phyloP scores from a whole-genome alignment of 129 eudicot species.

The Silybum marianum region DNA sequence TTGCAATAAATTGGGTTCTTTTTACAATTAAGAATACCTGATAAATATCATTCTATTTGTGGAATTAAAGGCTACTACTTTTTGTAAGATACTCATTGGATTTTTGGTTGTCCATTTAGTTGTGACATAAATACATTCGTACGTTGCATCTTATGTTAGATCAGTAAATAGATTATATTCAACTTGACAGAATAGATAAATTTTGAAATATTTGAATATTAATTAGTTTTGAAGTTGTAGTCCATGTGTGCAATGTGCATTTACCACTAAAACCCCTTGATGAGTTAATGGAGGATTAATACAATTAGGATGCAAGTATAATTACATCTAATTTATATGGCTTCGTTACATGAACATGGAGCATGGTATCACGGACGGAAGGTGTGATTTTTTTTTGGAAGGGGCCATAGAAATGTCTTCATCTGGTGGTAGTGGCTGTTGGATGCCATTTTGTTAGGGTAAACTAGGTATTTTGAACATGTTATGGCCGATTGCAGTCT shows the following conservation, averaged over 20 bases:
- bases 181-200: not conserved
- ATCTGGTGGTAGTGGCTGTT: constrained; percentile 13
- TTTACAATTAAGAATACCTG: not conserved
- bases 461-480: not conserved
- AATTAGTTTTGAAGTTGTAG: not conserved
- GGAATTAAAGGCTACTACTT: not conserved
- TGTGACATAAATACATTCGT: not conserved
- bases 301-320: not conserved
- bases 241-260: not conserved
- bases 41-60: not conserved
- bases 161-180: not conserved
- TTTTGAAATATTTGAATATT: not conserved
- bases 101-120: not conserved
- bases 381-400: not conserved
- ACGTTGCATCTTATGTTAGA: not conserved
- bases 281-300: not conserved
- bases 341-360: not conserved
- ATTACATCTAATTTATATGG: not conserved
- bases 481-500: constrained; percentile 5
- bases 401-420: not conserved
- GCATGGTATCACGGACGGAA: not conserved
- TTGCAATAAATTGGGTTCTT: not conserved
- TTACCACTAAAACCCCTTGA: not conserved
- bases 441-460: constrained; percentile 1
- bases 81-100: not conserved